Conservation (phyloP, 1,284 basidiomycete species). For the Naganishia albida region DNA sequence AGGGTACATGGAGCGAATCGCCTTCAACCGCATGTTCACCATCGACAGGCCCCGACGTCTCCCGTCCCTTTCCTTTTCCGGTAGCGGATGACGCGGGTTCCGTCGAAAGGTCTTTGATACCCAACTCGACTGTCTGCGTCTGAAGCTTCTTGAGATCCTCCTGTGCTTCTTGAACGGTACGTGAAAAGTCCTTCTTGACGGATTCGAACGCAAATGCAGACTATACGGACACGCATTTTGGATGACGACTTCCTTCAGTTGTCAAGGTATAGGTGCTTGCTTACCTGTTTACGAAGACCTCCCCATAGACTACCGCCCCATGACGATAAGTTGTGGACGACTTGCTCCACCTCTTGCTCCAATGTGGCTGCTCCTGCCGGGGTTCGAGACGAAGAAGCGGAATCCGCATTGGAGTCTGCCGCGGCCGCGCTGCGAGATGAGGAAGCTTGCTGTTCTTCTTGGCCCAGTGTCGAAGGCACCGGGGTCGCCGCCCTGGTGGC, state of each 20-base stretch:
- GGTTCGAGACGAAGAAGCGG: no score
- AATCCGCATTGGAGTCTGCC: no score
- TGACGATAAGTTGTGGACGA: slow-evolving; percentile 71
- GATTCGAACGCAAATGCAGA: slow-evolving; percentile 70
- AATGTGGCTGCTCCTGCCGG: slow-evolving; percentile 8
- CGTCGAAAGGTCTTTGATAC: slow-evolving; percentile 35
- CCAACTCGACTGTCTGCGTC: slow-evolving; percentile 44
- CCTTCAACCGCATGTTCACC: slow-evolving; percentile 22
- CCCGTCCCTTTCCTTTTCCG: slow-evolving; percentile 46
- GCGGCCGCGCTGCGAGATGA: slow-evolving; percentile 2
- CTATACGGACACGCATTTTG: slow-evolving; percentile 55
- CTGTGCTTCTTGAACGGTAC: slow-evolving; percentile 78
- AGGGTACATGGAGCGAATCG: neutral
- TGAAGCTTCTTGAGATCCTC: slow-evolving; percentile 63
- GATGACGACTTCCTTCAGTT: neutral
- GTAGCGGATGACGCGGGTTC: slow-evolving; percentile 16
- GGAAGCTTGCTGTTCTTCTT: slow-evolving; percentile 4
- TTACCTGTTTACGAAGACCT: slow-evolving; percentile 79
- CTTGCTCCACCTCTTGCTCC: slow-evolving; percentile 82
- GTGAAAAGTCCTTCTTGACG: slow-evolving; percentile 73
- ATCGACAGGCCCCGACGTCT: slow-evolving; percentile 13
- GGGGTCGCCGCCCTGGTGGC: slow-evolving; percentile 9
- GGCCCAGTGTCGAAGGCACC: neutral
- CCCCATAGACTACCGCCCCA: slow-evolving; percentile 72
- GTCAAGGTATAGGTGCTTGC: slow-evolving; percentile 41